Percentiles rank a stretch among this genome's conserved stretches.
phyloP scores from a whole-genome alignment of 352 stramenopile species.

The Elongisporangium prolatum region DNA sequence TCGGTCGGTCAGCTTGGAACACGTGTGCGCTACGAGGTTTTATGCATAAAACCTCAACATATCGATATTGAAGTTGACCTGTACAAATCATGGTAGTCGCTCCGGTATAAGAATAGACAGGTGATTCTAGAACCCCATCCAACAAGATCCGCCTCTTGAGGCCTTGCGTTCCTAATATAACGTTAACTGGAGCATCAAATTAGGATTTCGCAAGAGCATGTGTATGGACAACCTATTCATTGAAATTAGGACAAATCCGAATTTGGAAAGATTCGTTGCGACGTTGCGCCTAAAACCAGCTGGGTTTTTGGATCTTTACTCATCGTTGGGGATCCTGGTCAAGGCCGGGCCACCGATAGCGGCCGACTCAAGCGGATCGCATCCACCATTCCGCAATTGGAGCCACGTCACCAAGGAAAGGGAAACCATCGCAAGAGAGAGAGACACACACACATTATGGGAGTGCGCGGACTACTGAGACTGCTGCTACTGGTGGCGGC shows the following conservation, averaged over 20 bases:
- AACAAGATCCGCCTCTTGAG: neutral
- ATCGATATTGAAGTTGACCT: constrained; percentile 2
- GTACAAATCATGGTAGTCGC: neutral
- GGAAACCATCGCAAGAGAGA: neutral
- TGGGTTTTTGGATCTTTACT: constrained; percentile 6
- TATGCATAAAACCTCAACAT: constrained; percentile 2
- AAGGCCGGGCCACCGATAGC: neutral
- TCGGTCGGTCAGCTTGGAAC: neutral
- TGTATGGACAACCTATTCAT: neutral
- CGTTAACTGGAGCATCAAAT: neutral
- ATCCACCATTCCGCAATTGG: neutral
- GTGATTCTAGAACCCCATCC: neutral
- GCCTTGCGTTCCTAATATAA: neutral
- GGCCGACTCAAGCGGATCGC: constrained; percentile 1
- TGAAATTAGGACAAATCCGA: constrained; percentile 2
- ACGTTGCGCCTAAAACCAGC: neutral
- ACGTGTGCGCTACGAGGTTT: neutral
- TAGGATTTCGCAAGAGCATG: neutral
- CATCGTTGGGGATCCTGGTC: neutral
- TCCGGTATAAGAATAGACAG: neutral
- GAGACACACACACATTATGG: neutral
- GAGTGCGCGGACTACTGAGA: constrained; percentile 14
- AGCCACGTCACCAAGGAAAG: neutral
- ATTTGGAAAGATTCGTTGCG: constrained; percentile 3
- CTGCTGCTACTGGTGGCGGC: constrained; percentile 33